phyloP scores from a whole-genome alignment of 768 basidiomycete genomes.

The Leucocoprinus birnbaumii region DNA sequence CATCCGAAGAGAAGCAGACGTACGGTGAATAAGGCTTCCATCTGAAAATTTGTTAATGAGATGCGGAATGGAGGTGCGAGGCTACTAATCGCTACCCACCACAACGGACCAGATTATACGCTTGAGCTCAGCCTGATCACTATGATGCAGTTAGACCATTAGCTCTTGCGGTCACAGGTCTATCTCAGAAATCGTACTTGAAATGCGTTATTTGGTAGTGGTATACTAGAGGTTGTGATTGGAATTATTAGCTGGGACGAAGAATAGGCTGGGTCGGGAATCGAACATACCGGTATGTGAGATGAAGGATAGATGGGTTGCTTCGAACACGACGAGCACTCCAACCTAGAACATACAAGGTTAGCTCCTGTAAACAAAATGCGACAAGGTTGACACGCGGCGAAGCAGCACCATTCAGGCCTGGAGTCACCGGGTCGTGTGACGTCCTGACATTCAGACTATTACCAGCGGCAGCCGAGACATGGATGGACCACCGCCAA shows the following conservation, averaged over 20 bases:
- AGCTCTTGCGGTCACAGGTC: background rate
- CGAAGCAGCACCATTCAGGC: too few relatives aligned
- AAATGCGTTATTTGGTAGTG: constrained; percentile 45
- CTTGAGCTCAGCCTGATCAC: constrained; percentile 11
- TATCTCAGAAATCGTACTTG: constrained; percentile 26
- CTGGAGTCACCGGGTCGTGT: background rate
- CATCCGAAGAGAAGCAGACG: constrained; percentile 8
- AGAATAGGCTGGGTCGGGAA: background rate
- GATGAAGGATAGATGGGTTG: constrained; percentile 44
- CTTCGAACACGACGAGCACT: constrained; percentile 35
- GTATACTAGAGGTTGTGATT: constrained; percentile 34
- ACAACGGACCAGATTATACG: constrained; percentile 13
- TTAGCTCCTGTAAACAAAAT: background rate
- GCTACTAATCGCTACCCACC: background rate
- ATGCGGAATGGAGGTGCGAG: background rate
- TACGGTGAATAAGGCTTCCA: constrained; percentile 46
- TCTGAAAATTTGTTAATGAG: constrained; percentile 21
- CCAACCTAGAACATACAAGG: constrained; percentile 20
- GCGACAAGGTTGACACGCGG: too few relatives aligned
- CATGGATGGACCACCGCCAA: too few relatives aligned
- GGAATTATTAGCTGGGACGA: background rate
- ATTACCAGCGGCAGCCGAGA: too few relatives aligned
- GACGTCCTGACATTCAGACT: too few relatives aligned
- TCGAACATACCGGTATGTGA: constrained; percentile 38
- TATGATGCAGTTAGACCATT: background rate